phyloP scores from a whole-genome alignment of 2,329 filamentous ascomycete species.

The Zopfia rhizophila region DNA sequence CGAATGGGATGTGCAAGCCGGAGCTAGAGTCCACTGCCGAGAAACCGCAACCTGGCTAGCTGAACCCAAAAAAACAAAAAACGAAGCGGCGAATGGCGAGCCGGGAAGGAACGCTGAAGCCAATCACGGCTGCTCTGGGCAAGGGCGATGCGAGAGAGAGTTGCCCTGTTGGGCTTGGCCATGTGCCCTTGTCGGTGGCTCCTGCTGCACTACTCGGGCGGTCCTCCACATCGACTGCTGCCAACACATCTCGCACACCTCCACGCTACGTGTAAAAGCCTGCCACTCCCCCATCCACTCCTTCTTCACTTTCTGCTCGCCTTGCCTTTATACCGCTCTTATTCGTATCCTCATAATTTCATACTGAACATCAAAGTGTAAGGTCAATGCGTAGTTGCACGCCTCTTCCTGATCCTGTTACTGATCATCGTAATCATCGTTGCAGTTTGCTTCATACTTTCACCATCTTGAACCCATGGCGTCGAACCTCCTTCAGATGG shows the following conservation, averaged over 20 bases:
- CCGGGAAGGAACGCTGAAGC: conserved; percentile 7
- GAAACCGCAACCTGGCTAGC: conserved; percentile 16
- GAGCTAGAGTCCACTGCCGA: not conserved
- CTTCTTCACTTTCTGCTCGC: conserved; percentile 38
- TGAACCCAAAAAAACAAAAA: conserved; percentile 18
- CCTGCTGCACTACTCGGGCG: conserved; percentile 26
- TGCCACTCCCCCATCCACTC: not conserved
- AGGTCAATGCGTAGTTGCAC: conserved; percentile 25
- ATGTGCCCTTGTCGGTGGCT: conserved; percentile 32
- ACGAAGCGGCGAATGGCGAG: conserved; percentile 42
- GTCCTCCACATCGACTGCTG: conserved; percentile 43
- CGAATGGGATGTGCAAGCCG: conserved; percentile 1
- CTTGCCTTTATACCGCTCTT: conserved; percentile 30
- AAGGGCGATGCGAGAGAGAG: conserved; percentile 33
- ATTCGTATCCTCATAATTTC: conserved; percentile 17
- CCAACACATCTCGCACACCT: conserved; percentile 43
- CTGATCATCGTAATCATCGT: conserved; percentile 34
- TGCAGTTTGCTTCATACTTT: conserved; percentile 29
- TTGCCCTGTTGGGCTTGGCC: conserved; percentile 41
- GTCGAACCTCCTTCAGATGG: conserved; percentile 10
- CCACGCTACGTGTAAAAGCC: conserved; percentile 38
- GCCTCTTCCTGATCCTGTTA: conserved; percentile 16
- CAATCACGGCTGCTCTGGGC: conserved; percentile 28
- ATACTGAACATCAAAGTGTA: conserved; percentile 25
- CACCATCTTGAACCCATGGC: conserved; percentile 11